phyloP scores from a whole-genome alignment of 2,329 filamentous ascomycete genomes.

The Herpotrichia juniperi region DNA sequence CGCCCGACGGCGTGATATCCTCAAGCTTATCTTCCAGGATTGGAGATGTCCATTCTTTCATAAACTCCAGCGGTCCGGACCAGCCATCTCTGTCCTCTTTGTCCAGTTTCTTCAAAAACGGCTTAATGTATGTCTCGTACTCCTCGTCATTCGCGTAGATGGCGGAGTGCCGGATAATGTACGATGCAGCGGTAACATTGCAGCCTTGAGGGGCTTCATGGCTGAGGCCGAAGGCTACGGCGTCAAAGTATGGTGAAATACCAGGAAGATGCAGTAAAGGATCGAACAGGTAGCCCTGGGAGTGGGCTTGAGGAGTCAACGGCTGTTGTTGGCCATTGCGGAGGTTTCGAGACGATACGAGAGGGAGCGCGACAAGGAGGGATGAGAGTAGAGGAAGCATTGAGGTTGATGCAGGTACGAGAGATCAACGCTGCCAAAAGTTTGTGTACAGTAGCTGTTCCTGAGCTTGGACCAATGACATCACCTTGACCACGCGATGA shows the following conservation, averaged over 20 bases:
- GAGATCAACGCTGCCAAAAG: no score
- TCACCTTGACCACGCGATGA: no score
- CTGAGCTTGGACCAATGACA: no score
- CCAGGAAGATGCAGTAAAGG: conserved; percentile 57
- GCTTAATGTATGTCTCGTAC: conserved; percentile 57
- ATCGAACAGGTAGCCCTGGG: conserved; percentile 51
- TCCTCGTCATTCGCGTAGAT: conserved; percentile 59
- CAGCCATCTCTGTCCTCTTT: conserved; percentile 61
- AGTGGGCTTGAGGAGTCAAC: conserved; percentile 30
- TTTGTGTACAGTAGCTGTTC: no score
- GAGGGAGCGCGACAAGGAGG: not conserved
- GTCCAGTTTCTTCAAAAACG: conserved; percentile 61
- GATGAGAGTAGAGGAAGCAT: not conserved
- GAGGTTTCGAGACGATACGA: not conserved
- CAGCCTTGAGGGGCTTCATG: conserved; percentile 56
- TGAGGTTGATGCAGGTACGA: not conserved
- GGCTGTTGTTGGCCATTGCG: conserved; percentile 17
- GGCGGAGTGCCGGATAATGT: conserved; percentile 56
- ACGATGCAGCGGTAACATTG: conserved; percentile 55
- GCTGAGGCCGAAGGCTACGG: conserved; percentile 52
- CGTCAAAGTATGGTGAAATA: conserved; percentile 58
- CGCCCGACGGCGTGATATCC: conserved; percentile 25
- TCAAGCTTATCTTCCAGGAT: conserved; percentile 58
- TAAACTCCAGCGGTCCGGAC: conserved; percentile 61
- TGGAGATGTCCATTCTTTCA: conserved; percentile 62